Base-by-base conservation (phyloP, 805 yeast genomes). In the Candida stauntonica region DNA sequence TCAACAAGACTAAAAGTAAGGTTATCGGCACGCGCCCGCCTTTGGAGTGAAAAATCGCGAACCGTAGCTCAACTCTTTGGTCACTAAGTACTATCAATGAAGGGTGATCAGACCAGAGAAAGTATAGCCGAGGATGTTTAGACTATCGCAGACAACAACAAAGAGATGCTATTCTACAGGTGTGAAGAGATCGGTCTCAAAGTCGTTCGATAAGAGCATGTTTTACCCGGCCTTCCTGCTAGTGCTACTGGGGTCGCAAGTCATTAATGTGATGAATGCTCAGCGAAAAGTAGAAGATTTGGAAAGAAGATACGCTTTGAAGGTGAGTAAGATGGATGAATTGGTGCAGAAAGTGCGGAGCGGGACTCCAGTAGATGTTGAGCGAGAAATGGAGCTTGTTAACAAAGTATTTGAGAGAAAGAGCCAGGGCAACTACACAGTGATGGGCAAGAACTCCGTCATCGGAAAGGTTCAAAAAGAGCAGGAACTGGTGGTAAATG, bases 211-310 rank as follows among this genome's bases (percentile, higher is more conserved):
- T 41, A 58, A 47, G 31, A 46, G 66, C 2, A 51, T 64, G 49
- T 40, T 63, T 12, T 64, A 69, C 29, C 66, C 75, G 13, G 54
- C 66, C 5, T 34, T 70, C 9, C 63, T 71, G 17, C 55, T 72
- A 3, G 61, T 75, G 5, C 47, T 71, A 11, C 67, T 72, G 29
- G 69, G 75, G 1, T 68, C 77, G 1, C 66, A 72, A 48, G 58
- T 75, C 7, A 64, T 70, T 44, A 67, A 70, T 50, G 65, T 73
- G 16, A 68, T 68, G 37, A 64, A 66, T 27, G 57, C 63, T 21
- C 65, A 70, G 36, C 63, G 68, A 27, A 60, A 60, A 12, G 54
- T 57, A 20, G 64, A 64, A 6, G 71, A 66, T 17, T 46, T 72
- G 48, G 68, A 64, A 17, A 54, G 63, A 28, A 54, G 67, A 12